Evolutionary conservation across 1,139 yeast genomes (phyloP).

Genomic region (Magnusiomyces sp.): DNA sequence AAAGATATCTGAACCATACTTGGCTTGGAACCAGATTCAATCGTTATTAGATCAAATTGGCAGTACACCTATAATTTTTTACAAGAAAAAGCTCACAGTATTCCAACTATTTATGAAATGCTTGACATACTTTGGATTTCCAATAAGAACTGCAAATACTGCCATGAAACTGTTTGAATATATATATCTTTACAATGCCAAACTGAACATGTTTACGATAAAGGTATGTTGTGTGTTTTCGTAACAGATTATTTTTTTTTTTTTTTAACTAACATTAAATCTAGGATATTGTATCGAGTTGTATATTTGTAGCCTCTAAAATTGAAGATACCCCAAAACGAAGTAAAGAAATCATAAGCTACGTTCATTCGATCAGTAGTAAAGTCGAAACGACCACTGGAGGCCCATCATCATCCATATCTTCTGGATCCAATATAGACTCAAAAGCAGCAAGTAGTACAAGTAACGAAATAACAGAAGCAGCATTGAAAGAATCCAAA

Average conservation of each 20-base stretch:
- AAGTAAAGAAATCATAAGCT: constrained; percentile 44
- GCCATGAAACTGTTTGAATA: constrained; percentile 28
- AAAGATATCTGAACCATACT: constrained; percentile 6
- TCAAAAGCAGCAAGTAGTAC: not conserved
- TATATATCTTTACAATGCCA: constrained; percentile 20
- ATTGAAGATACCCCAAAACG: constrained; percentile 86
- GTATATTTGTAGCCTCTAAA: constrained; percentile 73
- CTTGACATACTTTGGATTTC: constrained; percentile 20
- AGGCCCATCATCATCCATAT: no score
- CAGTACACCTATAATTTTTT: not conserved
- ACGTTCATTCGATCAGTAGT: no score
- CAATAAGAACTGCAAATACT: constrained; percentile 29
- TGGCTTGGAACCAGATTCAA: constrained; percentile 3
- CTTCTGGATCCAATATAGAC: no score
- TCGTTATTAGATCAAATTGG: constrained; percentile 2
- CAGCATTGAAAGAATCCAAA: constrained; percentile 7
- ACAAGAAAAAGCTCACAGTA: not conserved
- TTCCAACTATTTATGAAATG: constrained; percentile 1
- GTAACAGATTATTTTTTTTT: no score
- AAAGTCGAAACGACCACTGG: no score
- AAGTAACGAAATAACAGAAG: not conserved
- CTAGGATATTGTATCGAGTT: constrained; percentile 56
- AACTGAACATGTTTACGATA: no score
- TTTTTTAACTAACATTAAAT: no score
- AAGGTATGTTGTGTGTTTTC: no score